Conservation (phyloP, 169 alveolate genomes). For the Plasmodium chabaudi region DNA sequence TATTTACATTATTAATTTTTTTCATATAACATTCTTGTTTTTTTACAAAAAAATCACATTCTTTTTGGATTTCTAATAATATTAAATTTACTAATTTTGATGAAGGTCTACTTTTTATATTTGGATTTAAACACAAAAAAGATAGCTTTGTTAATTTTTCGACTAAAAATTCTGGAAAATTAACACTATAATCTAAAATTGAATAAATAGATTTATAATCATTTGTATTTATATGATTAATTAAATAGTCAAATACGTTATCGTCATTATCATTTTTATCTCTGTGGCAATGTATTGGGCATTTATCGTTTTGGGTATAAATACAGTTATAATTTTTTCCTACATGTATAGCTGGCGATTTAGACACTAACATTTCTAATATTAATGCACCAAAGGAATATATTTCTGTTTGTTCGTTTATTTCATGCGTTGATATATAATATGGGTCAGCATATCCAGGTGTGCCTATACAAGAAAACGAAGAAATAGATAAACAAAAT, state of each 20-base stretch:
- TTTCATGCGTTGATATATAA: slow-evolving; percentile 70
- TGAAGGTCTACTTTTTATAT: slow-evolving; percentile 60
- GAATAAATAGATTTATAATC: slow-evolving; percentile 65
- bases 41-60: slow-evolving; percentile 46
- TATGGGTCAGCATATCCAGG: slow-evolving; percentile 75
- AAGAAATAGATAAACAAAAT: neutral
- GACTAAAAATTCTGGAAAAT: slow-evolving; percentile 59
- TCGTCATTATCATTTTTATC: slow-evolving; percentile 58
- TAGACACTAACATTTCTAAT: slow-evolving; percentile 63
- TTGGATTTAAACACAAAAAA: slow-evolving; percentile 52
- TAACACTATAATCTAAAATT: slow-evolving; percentile 50
- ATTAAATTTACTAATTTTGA: slow-evolving; percentile 59
- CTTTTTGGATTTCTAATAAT: slow-evolving; percentile 57
- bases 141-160: slow-evolving; percentile 62
- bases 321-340: slow-evolving; percentile 61
- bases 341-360: slow-evolving; percentile 69
- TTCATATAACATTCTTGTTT: slow-evolving; percentile 15
- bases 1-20: slow-evolving; percentile 19
- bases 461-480: slow-evolving; percentile 15
- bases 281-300: slow-evolving; percentile 37
- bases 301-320: slow-evolving; percentile 34
- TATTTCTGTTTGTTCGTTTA: slow-evolving; percentile 72
- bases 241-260: slow-evolving; percentile 53
- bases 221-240: slow-evolving; percentile 56
- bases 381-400: slow-evolving; percentile 69